A percentile compares a stretch with the other conserved stretches of the same genome.
These are phyloP conservation scores for Phytophthora fragariae DNA, from an alignment of 352 stramenopile genomes.

Conservation along the genomic window DNA sequence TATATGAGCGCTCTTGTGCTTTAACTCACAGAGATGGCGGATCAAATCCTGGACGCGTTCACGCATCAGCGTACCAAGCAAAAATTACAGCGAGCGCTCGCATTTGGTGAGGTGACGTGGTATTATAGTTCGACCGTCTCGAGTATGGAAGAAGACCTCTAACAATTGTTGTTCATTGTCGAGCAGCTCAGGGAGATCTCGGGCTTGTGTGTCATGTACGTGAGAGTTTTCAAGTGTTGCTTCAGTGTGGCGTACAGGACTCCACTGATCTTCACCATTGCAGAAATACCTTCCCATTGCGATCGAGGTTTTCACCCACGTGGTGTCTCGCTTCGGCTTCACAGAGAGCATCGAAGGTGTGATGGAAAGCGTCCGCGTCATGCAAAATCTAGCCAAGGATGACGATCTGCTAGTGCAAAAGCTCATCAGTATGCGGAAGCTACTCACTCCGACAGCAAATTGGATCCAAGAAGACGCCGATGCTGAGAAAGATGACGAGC, in stretches of 20 bases:
- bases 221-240: neutral
- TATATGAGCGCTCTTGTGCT: too few relatives aligned
- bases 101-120: slow-evolving; percentile 33
- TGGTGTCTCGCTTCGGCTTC: slow-evolving; percentile 63
- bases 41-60: slow-evolving; percentile 59
- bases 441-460: slow-evolving; percentile 56
- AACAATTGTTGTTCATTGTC: neutral
- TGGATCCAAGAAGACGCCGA: slow-evolving; percentile 67
- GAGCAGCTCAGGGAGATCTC: slow-evolving; percentile 52
- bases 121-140: neutral
- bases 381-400: slow-evolving; percentile 52
- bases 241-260: neutral
- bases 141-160: neutral
- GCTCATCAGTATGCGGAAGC: slow-evolving; percentile 53
- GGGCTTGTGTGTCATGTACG: slow-evolving; percentile 53
- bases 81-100: slow-evolving; percentile 51
- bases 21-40: slow-evolving; percentile 47
- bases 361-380: slow-evolving; percentile 50
- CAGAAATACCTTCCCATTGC: slow-evolving; percentile 62
- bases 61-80: slow-evolving; percentile 44
- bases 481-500: slow-evolving; percentile 50
- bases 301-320: slow-evolving; percentile 48
- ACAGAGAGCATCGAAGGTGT: slow-evolving; percentile 51
- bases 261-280: too few relatives aligned
- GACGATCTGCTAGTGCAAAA: slow-evolving; percentile 47